These are phyloP conservation scores for Helianthus tuberosus DNA, from an alignment of 129 eudicot genomes.

Conservation along the genomic window DNA sequence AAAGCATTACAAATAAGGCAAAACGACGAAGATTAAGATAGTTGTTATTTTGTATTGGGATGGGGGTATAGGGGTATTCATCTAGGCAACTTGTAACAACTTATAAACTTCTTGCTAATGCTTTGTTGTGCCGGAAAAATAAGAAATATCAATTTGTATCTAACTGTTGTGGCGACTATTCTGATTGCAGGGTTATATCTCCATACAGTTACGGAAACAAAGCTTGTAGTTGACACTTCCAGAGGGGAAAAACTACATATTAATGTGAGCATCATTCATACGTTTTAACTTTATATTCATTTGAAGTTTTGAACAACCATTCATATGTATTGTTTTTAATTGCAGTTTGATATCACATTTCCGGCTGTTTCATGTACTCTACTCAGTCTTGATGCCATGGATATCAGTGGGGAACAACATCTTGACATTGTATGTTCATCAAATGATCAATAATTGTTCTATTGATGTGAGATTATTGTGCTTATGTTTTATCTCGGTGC, in stretches of 20 bases:
- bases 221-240: constrained; percentile 95
- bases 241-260: constrained; percentile 93
- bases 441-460: constrained; percentile 13
- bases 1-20: background rate
- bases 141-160: background rate
- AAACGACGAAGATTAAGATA: background rate
- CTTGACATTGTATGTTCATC: constrained; percentile 79
- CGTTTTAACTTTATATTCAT: background rate
- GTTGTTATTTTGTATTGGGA: background rate
- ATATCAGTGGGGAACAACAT: constrained; percentile 99
- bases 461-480: background rate
- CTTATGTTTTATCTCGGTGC: background rate
- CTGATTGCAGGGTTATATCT: constrained; percentile 77
- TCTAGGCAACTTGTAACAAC: background rate
- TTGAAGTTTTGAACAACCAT: constrained; percentile 14
- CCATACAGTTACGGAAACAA: constrained; percentile 80
- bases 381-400: constrained; percentile 95
- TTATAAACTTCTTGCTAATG: background rate
- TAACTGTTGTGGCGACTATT: constrained; percentile 15
- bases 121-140: background rate
- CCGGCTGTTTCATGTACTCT: constrained; percentile 90
- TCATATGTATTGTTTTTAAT: constrained; percentile 15
- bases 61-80: background rate
- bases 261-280: constrained; percentile 50
- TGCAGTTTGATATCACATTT: constrained; percentile 98